phyloP scores from a whole-genome alignment of 1,139 yeast genomes.

The Geotrichum bryndzae region DNA sequence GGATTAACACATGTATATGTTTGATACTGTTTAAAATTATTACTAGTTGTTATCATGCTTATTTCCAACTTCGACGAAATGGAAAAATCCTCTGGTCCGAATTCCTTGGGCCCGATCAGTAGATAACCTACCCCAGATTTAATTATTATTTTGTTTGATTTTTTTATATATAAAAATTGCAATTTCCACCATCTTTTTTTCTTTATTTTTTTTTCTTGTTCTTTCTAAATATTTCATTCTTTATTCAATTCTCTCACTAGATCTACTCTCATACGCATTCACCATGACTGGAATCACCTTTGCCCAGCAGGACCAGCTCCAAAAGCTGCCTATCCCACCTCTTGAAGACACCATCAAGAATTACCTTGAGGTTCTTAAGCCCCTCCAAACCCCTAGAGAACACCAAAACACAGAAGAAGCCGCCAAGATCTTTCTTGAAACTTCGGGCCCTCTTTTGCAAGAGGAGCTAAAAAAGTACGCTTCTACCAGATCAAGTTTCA shows the following conservation, averaged over 20 bases:
- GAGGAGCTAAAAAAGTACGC: conserved; percentile 58
- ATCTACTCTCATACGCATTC: neutral
- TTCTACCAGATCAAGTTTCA: conserved; percentile 62
- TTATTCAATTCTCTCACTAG: neutral
- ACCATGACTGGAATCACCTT: conserved; percentile 38
- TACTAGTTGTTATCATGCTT: neutral
- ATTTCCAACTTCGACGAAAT: neutral
- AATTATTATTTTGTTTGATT: neutral
- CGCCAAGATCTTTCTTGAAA: conserved; percentile 52
- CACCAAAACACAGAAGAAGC: conserved; percentile 56
- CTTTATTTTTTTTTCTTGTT: neutral
- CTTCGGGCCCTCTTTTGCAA: conserved; percentile 58
- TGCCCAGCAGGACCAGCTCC: conserved; percentile 50
- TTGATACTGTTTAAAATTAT: no score
- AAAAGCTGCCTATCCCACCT: conserved; percentile 73
- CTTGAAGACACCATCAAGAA: conserved; percentile 56
- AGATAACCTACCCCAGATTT: neutral
- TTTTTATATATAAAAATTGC: neutral
- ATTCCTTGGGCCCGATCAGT: neutral
- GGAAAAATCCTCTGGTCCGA: neutral
- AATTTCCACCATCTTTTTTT: neutral
- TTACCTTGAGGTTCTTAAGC: conserved; percentile 62
- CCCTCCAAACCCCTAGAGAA: conserved; percentile 66
- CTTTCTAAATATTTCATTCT: neutral
- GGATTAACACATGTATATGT: no score